phyloP scores from a whole-genome alignment of 1,139 yeast genomes.

The Protomyces arabidopsidicola region DNA sequence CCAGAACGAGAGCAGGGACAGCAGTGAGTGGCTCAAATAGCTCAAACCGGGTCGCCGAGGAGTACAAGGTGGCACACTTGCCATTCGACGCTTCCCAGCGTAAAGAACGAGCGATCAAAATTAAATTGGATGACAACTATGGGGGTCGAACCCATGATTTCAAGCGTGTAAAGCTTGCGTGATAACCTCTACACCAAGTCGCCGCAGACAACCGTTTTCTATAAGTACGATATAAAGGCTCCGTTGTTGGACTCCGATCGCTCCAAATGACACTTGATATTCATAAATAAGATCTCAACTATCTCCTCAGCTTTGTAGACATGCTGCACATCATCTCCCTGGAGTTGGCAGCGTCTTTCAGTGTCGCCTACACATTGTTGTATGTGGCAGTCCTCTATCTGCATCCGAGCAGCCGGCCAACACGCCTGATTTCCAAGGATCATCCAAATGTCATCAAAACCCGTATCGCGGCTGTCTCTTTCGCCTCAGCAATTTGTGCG shows the following conservation, averaged over 20 bases:
- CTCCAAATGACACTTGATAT: neutral
- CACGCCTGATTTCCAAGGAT: conserved; percentile 36
- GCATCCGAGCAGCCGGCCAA: conserved; percentile 37
- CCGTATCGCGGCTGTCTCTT: conserved; percentile 43
- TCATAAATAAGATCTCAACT: neutral
- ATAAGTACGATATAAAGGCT: neutral
- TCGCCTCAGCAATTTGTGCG: conserved; percentile 39
- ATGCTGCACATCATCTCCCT: conserved; percentile 9
- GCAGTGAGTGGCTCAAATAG: too few relatives aligned
- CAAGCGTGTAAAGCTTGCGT: neutral
- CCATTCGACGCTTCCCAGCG: too few relatives aligned
- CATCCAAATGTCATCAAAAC: conserved; percentile 42
- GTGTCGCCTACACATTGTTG: conserved; percentile 33
- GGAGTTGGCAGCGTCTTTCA: conserved; percentile 37
- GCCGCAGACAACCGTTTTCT: neutral
- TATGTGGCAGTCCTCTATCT: conserved; percentile 41
- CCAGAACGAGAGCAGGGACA: too few relatives aligned
- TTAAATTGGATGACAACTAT: neutral
- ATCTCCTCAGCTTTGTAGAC: neutral
- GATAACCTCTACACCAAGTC: neutral
- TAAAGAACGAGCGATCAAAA: too few relatives aligned
- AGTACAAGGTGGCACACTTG: too few relatives aligned
- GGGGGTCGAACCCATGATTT: conserved; percentile 1
- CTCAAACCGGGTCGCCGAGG: too few relatives aligned
- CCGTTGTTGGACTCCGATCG: neutral